A percentile compares a stretch with the other conserved stretches of the same genome.
phyloP scores from a whole-genome alignment of 768 basidiomycete genomes.

The Pisolithus orientalis region DNA sequence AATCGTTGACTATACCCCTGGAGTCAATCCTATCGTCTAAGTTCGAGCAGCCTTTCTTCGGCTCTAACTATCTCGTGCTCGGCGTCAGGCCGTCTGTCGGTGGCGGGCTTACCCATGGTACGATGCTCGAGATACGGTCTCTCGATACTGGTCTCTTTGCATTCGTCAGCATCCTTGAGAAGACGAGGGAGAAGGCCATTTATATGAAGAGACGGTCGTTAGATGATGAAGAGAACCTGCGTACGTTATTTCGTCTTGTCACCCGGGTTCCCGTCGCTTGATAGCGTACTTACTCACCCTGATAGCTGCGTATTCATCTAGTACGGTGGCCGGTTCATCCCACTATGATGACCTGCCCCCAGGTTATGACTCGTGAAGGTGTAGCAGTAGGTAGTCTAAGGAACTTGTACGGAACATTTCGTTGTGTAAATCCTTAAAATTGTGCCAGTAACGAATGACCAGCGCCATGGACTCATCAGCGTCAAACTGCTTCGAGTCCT shows the following conservation, averaged over 20 bases:
- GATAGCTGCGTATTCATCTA: constrained; percentile 24
- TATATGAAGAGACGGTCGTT: constrained; percentile 61
- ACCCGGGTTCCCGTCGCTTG: not conserved
- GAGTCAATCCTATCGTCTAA: constrained; percentile 58
- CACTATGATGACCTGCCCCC: constrained; percentile 24
- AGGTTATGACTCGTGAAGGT: constrained; percentile 20
- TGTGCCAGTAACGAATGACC: not conserved
- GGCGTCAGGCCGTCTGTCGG: constrained; percentile 60
- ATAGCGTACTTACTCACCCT: not conserved
- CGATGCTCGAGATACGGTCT: constrained; percentile 61
- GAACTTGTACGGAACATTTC: not conserved
- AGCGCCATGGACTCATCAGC: too few species aligned
- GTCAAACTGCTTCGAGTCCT: too few species aligned
- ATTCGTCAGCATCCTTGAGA: constrained; percentile 68
- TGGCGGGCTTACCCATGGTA: constrained; percentile 63
- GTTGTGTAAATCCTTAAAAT: not conserved
- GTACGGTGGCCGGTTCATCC: constrained; percentile 9
- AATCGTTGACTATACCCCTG: constrained; percentile 51
- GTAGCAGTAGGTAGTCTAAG: not conserved
- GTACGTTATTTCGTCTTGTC: constrained; percentile 15
- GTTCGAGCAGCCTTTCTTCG: constrained; percentile 74
- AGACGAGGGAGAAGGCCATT: constrained; percentile 68
- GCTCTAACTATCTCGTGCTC: constrained; percentile 59
- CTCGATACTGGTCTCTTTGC: constrained; percentile 64
- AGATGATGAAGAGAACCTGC: constrained; percentile 28